These are phyloP conservation scores for Halenospora varia DNA, from an alignment of 495 filamentous ascomycete genomes.

Conservation along the genomic window DNA sequence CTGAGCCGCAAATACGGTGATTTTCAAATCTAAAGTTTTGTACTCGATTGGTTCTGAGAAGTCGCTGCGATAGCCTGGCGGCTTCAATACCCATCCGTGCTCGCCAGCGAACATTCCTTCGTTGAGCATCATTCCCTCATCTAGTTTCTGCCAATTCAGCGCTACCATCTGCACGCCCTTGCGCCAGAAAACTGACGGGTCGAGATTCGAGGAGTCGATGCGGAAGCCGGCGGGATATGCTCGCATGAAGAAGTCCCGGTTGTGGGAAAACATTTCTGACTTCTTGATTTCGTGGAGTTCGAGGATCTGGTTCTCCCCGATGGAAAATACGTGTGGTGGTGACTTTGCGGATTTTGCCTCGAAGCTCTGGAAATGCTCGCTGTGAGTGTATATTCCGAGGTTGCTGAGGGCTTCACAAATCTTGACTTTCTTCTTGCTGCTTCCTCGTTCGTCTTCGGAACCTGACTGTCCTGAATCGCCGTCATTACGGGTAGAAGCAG, in stretches of 20 bases:
- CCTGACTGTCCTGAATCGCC: constrained; percentile 17
- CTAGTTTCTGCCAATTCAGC: constrained; percentile 89
- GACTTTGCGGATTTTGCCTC: constrained; percentile 53
- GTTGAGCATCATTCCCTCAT: constrained; percentile 94
- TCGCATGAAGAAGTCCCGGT: constrained; percentile 79
- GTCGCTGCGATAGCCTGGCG: constrained; percentile 55
- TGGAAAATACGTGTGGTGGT: constrained; percentile 81
- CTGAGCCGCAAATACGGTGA: constrained; percentile 52
- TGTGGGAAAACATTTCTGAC: constrained; percentile 70
- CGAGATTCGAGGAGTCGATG: constrained; percentile 83
- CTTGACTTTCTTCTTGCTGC: constrained; percentile 50
- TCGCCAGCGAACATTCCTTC: constrained; percentile 85
- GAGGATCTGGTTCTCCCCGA: constrained; percentile 75
- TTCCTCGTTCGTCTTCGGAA: constrained; percentile 29
- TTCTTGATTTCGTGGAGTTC: constrained; percentile 61
- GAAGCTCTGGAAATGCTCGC: constrained; percentile 67
- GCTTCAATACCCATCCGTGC: constrained; percentile 82
- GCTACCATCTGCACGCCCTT: constrained; percentile 76
- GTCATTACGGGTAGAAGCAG: constrained; percentile 7
- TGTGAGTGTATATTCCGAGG: constrained; percentile 78
- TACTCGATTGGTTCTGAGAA: constrained; percentile 17
- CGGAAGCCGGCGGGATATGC: constrained; percentile 82
- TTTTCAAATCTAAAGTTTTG: constrained; percentile 38
- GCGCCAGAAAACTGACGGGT: constrained; percentile 88
- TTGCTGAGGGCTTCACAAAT: constrained; percentile 68